Evolutionary conservation across 2,329 filamentous ascomycete genomes (phyloP).

Genomic region (Emergomyces pasteurianus): DNA sequence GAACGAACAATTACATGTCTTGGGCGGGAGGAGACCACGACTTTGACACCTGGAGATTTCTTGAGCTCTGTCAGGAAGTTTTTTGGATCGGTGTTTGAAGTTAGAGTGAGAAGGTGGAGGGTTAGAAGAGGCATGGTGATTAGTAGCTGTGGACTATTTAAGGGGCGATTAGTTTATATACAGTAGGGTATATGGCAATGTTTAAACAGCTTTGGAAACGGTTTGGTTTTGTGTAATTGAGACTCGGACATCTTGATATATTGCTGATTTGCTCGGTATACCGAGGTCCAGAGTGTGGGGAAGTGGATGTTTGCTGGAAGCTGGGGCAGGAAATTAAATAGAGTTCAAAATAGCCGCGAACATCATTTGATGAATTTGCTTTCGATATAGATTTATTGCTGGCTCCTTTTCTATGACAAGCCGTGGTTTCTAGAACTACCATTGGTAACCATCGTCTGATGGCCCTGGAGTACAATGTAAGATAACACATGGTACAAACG

Average conservation of each 20-base stretch:
- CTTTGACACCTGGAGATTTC: constrained; percentile 13
- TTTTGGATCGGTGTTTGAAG: constrained; percentile 13
- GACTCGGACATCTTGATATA: background rate
- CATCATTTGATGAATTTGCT: background rate
- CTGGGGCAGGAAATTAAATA: too few species aligned
- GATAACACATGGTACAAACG: background rate
- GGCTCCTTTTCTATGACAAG: background rate
- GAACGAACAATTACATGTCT: constrained; percentile 26
- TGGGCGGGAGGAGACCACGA: constrained; percentile 26
- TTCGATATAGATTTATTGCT: background rate
- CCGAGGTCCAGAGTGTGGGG: background rate
- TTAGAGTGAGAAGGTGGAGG: constrained; percentile 24
- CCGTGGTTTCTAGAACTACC: background rate
- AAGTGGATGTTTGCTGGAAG: background rate
- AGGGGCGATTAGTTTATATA: background rate
- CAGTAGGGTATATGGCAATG: background rate
- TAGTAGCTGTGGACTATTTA: background rate
- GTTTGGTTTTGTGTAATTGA: background rate
- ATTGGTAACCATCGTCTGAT: background rate
- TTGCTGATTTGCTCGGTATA: background rate
- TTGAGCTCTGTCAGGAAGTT: constrained; percentile 20
- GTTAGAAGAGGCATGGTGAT: constrained; percentile 25
- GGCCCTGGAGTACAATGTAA: background rate
- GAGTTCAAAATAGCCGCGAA: background rate
- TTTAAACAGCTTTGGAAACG: background rate